Conservation (phyloP, 2,329 filamentous ascomycete genomes). For the Ilyonectria destructans region DNA sequence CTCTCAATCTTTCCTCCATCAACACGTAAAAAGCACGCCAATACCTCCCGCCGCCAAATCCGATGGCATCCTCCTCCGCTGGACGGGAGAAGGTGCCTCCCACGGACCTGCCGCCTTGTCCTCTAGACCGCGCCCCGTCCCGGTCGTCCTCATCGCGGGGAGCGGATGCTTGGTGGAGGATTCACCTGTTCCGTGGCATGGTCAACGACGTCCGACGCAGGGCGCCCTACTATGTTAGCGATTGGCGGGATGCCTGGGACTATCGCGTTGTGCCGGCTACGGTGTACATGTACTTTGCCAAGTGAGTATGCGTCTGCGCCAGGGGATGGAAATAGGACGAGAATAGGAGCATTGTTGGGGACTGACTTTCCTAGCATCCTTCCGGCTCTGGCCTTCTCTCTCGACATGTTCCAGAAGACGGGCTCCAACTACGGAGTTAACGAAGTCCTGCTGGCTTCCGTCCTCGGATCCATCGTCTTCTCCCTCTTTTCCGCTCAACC, state of each 20-base stretch:
- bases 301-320: slow-evolving; percentile 67
- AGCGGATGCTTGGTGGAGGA: slow-evolving; percentile 77
- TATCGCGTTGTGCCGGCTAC: slow-evolving; percentile 91
- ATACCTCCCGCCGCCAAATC: neutral
- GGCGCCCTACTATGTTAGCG: slow-evolving; percentile 84
- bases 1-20: neutral
- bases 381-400: slow-evolving; percentile 88
- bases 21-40: neutral
- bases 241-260: slow-evolving; percentile 91
- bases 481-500: slow-evolving; percentile 86
- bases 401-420: slow-evolving; percentile 95
- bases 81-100: slow-evolving; percentile 8
- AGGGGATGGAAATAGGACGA: neutral
- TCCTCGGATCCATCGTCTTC: slow-evolving; percentile 87
- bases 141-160: slow-evolving; percentile 2
- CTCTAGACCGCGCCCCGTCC: slow-evolving; percentile 17
- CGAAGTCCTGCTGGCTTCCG: slow-evolving; percentile 89
- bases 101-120: neutral
- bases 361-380: slow-evolving; percentile 75
- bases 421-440: slow-evolving; percentile 90
- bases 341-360: neutral
- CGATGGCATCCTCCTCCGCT: slow-evolving; percentile 15
- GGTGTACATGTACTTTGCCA: slow-evolving; percentile 95
- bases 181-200: slow-evolving; percentile 85
- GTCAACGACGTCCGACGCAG: slow-evolving; percentile 82